Base-by-base conservation (phyloP, 768 basidiomycete species). In the Boletus rubroflammeus region DNA sequence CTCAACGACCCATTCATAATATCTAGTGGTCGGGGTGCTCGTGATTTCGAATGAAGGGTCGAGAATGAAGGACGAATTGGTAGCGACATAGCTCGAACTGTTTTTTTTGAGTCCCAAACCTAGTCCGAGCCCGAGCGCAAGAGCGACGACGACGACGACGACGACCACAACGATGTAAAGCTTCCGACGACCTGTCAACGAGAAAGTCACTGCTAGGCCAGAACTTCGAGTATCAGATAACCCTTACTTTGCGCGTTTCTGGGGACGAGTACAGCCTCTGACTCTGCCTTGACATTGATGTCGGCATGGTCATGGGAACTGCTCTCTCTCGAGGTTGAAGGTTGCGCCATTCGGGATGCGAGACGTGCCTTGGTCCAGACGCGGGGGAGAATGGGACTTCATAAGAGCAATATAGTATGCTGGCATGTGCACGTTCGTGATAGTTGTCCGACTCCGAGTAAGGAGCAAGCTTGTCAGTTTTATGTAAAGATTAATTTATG, bases 1-100 rank as follows among this genome's bases (percentile, higher is more conserved):
- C 13, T 70, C 67, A 8, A 80, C 62, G n/a, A 70, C 70, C 69
- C 78, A 80, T 41, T 73, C 71, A 48, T 72, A 78, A 31, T 66
- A 67, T n/a, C 79, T 70, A 15, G 76, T 77, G 54, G 69, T 73
- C 13, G 78, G 63, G 1, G 67, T 56, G 25, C 52, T 59, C 10
- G 62, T 59, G 48, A 67, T 35, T 14, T 62, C 54, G 26, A 74
- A 74, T 0, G 55, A 55, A 1, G 62, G 41, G 29, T 73, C 63
- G 38, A 71, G 60, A 44, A 71, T 50, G 51, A 71, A 69, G 23
- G 62, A 62, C 15, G 68, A 63, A 40, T 69, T 69, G 15, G 65
- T 67, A 2, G 54, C 49, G 44, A 66, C 57, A 35, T 46, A 50
- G 43, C 43, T 60, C 19, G 55, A 35, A 14, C 46, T 45, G 19